Evolutionary conservation across 2,329 filamentous ascomycete genomes (phyloP).

Genomic region (Cytospora piceae): DNA sequence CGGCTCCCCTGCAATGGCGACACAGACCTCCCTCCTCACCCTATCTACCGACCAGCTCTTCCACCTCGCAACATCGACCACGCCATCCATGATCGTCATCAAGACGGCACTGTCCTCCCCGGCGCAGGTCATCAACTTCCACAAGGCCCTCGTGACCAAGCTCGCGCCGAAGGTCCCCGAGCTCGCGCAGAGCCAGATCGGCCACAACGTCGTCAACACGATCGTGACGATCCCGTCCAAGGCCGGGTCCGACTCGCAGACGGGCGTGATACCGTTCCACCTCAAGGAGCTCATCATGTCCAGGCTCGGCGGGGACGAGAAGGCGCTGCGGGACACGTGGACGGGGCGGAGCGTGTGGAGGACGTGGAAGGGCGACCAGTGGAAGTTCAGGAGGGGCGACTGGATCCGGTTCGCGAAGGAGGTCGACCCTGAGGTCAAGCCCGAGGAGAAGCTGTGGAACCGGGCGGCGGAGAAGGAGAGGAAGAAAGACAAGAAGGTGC

Average conservation of each 20-base stretch:
- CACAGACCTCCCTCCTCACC: conserved; percentile 72
- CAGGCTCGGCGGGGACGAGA: conserved; percentile 52
- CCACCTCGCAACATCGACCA: conserved; percentile 63
- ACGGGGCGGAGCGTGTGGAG: conserved; percentile 61
- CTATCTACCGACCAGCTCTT: conserved; percentile 60
- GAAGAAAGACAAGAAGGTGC: conserved; percentile 15
- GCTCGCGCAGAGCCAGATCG: conserved; percentile 54
- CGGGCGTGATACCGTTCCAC: conserved; percentile 56
- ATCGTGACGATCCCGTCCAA: conserved; percentile 55
- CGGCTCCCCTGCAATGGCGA: conserved; percentile 67
- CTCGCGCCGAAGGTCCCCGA: conserved; percentile 50
- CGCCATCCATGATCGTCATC: conserved; percentile 54
- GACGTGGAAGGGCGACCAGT: conserved; percentile 61
- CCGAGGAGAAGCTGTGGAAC: conserved; percentile 28
- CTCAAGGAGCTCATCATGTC: conserved; percentile 60
- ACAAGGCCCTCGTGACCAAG: conserved; percentile 57
- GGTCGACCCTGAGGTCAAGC: conserved; percentile 41
- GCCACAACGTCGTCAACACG: conserved; percentile 55
- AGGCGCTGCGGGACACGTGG: conserved; percentile 55
- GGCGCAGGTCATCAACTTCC: conserved; percentile 55
- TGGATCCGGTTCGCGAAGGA: conserved; percentile 64
- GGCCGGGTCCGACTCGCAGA: conserved; percentile 41
- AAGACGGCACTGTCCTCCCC: conserved; percentile 54
- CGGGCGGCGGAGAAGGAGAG: conserved; percentile 26
- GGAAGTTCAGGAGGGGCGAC: conserved; percentile 55